phyloP scores from a whole-genome alignment of 75 land plant genomes.

The Sequoia sempervirens region DNA sequence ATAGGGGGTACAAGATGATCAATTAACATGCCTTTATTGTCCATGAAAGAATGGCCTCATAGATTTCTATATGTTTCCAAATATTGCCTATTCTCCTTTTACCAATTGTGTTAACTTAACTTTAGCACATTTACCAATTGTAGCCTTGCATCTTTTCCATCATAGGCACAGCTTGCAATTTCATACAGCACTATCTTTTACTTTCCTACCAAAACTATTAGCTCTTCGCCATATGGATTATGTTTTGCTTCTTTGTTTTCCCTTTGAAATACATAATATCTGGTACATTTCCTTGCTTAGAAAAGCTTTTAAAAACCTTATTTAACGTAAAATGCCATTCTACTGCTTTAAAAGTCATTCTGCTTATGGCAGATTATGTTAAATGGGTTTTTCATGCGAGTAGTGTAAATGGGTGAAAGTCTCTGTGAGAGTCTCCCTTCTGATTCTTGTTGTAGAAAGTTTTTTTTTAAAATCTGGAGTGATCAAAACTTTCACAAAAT shows the following conservation, averaged over 20 bases:
- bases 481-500: background rate
- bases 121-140: background rate
- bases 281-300: background rate
- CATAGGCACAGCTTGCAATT: background rate
- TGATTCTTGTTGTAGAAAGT: background rate
- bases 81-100: background rate
- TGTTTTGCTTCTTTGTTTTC: background rate
- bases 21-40: background rate
- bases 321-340: background rate
- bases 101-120: too few species aligned
- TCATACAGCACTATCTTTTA: background rate
- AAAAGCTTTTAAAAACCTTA: background rate
- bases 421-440: background rate
- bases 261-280: background rate
- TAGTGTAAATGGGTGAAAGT: conserved; percentile 5
- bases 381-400: background rate
- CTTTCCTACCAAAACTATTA: background rate
- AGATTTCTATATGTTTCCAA: background rate
- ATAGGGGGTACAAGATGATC: background rate
- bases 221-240: background rate
- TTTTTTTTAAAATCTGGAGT: background rate
- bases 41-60: background rate
- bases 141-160: background rate
- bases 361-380: background rate
- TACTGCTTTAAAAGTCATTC: background rate